A percentile compares a stretch with the other conserved stretches of the same genome.
These are phyloP conservation scores for Hypoxylon rickii DNA, from an alignment of 495 filamentous ascomycete genomes.

Conservation along the genomic window DNA sequence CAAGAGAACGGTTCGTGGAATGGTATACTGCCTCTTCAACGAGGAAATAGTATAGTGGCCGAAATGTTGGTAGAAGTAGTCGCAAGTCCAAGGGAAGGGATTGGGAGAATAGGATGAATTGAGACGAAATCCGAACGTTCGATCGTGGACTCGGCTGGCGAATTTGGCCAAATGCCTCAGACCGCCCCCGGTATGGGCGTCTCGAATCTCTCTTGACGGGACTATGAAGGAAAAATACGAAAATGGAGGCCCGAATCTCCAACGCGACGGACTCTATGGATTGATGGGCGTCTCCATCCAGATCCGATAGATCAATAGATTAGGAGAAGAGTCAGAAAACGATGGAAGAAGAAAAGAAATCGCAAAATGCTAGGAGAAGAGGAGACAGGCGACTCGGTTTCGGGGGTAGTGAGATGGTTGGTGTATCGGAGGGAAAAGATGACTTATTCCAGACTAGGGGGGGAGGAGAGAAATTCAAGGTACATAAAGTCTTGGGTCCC, in stretches of 20 bases:
- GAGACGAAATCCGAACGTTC: conserved; percentile 25
- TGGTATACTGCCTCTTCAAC: conserved; percentile 1
- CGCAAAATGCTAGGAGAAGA: conserved; percentile 18
- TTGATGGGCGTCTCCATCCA: conserved; percentile 40
- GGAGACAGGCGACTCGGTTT: conserved; percentile 30
- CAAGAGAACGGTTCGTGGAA: conserved; percentile 4
- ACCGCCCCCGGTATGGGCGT: conserved; percentile 17
- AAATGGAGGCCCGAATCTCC: conserved; percentile 45
- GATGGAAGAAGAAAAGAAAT: conserved; percentile 26
- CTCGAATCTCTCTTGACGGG: conserved; percentile 9
- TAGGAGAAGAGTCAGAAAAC: conserved; percentile 31
- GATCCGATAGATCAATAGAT: conserved; percentile 23
- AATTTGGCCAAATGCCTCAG: conserved; percentile 41
- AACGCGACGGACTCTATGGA: conserved; percentile 42
- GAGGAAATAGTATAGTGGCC: conserved; percentile 11
- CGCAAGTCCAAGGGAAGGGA: conserved; percentile 16
- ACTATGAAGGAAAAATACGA: conserved; percentile 14
- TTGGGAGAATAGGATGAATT: conserved; percentile 20
- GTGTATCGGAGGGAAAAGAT: conserved; percentile 33
- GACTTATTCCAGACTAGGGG: conserved; percentile 12
- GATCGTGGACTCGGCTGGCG: conserved; percentile 35
- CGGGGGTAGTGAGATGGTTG: conserved; percentile 37
- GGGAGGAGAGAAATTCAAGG: conserved; percentile 26
- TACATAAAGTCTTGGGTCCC: no score
- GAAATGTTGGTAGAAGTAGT: conserved; percentile 10